Evolutionary conservation across 1,284 basidiomycete genomes (phyloP).

Genomic region (Sanguinoderma infundibulare): DNA sequence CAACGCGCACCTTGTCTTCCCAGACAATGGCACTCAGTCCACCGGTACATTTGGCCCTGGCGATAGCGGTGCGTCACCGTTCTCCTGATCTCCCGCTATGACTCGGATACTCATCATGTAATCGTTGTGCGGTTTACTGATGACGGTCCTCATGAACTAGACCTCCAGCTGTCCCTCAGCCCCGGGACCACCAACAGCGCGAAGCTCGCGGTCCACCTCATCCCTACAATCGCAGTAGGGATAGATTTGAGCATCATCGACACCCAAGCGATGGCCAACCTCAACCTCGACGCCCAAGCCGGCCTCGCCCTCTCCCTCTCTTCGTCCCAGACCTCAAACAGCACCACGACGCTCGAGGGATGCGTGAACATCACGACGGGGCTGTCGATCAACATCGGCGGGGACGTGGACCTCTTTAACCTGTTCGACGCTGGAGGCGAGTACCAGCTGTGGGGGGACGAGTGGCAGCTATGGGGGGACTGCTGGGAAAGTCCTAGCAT

Average conservation of each 20-base stretch:
- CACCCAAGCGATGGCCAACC: conserved; percentile 41
- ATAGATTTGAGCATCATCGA: conserved; percentile 39
- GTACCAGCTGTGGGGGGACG: not conserved
- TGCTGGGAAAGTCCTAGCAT: not conserved
- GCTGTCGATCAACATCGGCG: not conserved
- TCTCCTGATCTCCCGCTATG: not conserved
- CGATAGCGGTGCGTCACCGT: conserved; percentile 40
- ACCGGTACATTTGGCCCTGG: conserved; percentile 25
- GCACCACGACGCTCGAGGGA: not conserved
- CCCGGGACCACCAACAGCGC: conserved; percentile 45
- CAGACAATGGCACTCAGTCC: conserved; percentile 16
- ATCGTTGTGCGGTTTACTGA: too few species aligned
- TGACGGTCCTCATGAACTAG: not conserved
- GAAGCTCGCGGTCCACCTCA: conserved; percentile 39
- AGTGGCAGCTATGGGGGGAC: not conserved
- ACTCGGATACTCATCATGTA: not conserved
- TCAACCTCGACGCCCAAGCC: conserved; percentile 47
- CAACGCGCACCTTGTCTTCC: conserved; percentile 47
- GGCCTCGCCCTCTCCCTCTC: conserved; percentile 33
- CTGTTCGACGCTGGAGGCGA: not conserved
- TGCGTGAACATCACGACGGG: not conserved
- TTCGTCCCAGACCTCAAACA: conserved; percentile 11
- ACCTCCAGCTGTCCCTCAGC: conserved; percentile 11
- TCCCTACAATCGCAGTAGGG: conserved; percentile 31
- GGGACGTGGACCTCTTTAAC: not conserved